Base-by-base conservation (phyloP, 2,329 filamentous ascomycete genomes). In the Cladosporium halotolerans region DNA sequence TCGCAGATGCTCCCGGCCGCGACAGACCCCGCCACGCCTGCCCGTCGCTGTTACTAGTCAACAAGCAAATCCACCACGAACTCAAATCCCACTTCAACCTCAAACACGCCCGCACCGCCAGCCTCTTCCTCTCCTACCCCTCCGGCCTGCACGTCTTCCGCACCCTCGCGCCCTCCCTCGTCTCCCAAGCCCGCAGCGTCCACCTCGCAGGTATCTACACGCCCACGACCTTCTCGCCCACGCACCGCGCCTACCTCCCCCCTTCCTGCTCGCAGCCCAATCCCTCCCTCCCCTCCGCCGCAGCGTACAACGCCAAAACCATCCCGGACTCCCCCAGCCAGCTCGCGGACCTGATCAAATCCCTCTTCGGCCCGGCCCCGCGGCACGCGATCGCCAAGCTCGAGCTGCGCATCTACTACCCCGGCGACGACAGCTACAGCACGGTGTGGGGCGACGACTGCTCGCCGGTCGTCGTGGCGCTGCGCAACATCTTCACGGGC, bases 81-180 rank as follows among this genome's bases (percentile, higher is more conserved):
- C 55, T 73, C 38, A 62, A 55, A 16, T 63, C 65, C 55, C 68
- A 71, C 52, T 69, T 69, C 57, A 54, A 60, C 33, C 57, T 59
- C n/a, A 53, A 56, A 19, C 58, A 62, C 28, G 54, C 58, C 56
- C 62, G 53, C 33, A 64, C 73, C 50, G 50, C 50, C 13, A 72
- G 74, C 49, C 61, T 74, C 16, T 70, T 71, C 58, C 58, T 76
- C 45, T 61, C 66, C 8, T 72, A 73, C 57, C 70, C 73, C 0
- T 58, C 71, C 45, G 68, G 73, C 45, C 60, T 76, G 58, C 47
- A 74, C 60, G 54, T 72, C 52, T 43, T 73, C 65, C 68, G 68
- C 54, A 65, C 58, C 28, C 55, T 66, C 11, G 70, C 70, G 40
- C 72, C 72, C 3, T 64, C 66, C 34, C 65, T 75, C 8, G 60